These are phyloP conservation scores for Pichia kluyveri DNA, from an alignment of 805 yeast genomes.

Conservation along the genomic window DNA sequence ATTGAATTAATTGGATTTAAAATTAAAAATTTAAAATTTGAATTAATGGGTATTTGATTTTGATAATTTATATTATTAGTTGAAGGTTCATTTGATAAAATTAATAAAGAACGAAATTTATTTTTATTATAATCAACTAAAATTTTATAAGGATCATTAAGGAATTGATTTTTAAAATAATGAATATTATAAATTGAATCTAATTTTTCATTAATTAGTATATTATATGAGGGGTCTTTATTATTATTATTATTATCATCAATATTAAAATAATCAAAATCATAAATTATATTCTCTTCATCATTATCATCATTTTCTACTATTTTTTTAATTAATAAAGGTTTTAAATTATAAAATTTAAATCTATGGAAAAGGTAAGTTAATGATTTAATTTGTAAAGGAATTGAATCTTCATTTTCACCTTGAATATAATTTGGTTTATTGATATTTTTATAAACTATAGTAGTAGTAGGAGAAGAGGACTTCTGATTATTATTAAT, in stretches of 20 bases:
- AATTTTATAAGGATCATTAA: constrained; percentile 55
- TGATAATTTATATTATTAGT: constrained; percentile 17
- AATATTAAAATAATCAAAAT: constrained; percentile 4
- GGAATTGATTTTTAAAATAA: constrained; percentile 33
- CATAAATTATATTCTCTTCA: not conserved
- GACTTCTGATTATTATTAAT: not conserved
- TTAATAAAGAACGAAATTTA: constrained; percentile 52
- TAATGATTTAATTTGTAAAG: constrained; percentile 52
- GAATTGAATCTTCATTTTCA: constrained; percentile 45
- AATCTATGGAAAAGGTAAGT: constrained; percentile 40
- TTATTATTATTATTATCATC: not conserved
- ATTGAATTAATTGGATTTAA: constrained; percentile 34
- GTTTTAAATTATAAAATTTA: constrained; percentile 8
- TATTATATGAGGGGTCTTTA: not conserved
- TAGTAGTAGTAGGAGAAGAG: not conserved
- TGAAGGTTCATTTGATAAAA: constrained; percentile 42
- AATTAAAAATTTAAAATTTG: constrained; percentile 28
- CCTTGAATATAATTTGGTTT: constrained; percentile 43
- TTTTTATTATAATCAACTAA: constrained; percentile 59
- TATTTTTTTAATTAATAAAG: constrained; percentile 29
- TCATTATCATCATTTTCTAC: not conserved
- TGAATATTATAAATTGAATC: constrained; percentile 46
- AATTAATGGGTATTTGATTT: constrained; percentile 17
- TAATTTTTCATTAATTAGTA: constrained; percentile 30
- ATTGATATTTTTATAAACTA: constrained; percentile 24